Conservation (phyloP, 2,329 filamentous ascomycete species). For the Aspergillus amoenus region DNA sequence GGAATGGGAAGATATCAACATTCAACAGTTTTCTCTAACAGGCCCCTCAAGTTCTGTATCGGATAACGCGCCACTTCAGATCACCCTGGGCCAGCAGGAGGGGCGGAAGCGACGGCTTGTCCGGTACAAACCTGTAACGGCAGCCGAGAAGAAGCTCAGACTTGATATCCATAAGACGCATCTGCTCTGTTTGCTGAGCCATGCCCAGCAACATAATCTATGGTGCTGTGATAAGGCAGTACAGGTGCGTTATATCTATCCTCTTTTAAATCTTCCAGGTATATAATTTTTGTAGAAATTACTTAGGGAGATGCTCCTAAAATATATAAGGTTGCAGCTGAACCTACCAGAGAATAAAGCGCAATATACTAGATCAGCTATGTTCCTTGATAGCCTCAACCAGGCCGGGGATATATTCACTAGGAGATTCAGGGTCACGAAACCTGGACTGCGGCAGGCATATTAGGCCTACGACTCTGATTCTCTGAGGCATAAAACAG, state of each 20-base stretch:
- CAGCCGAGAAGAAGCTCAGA: conserved; percentile 60
- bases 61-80: conserved; percentile 32
- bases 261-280: neutral
- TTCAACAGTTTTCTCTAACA: conserved; percentile 34
- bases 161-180: conserved; percentile 82
- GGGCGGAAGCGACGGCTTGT: conserved; percentile 23
- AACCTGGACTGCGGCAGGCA: conserved; percentile 67
- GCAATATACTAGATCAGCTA: conserved; percentile 74
- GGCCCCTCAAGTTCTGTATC: conserved; percentile 11
- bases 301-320: conserved; percentile 65
- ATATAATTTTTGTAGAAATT: conserved; percentile 21
- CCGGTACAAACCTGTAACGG: conserved; percentile 54
- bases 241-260: conserved; percentile 49
- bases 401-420: conserved; percentile 67
- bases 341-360: conserved; percentile 67
- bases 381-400: conserved; percentile 75
- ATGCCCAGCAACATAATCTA: conserved; percentile 73
- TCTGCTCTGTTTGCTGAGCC: conserved; percentile 75
- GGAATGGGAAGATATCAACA: conserved; percentile 63
- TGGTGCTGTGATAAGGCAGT: conserved; percentile 81
- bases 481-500: conserved; percentile 57
- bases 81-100: conserved; percentile 37
- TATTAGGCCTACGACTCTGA: conserved; percentile 72
- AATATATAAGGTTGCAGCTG: conserved; percentile 65
- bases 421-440: conserved; percentile 68